Evolutionary conservation across 495 filamentous ascomycete genomes (phyloP).

Genomic region (Podospora anserina): DNA sequence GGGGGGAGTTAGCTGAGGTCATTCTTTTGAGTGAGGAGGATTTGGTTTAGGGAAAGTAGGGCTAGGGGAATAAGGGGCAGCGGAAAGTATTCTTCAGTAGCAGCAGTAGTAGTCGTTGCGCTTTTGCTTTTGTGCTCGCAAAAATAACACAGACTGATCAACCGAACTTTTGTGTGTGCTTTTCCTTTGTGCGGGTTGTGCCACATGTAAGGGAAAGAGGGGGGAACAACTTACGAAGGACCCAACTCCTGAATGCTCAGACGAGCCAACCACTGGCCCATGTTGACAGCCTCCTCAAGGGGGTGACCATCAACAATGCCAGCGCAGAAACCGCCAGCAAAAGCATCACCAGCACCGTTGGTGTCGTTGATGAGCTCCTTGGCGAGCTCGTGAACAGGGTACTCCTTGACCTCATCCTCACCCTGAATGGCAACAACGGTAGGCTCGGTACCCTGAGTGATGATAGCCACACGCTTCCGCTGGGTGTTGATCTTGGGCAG

Average conservation of each 20-base stretch:
- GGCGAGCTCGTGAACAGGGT: constrained; percentile 72
- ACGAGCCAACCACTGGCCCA: constrained; percentile 93
- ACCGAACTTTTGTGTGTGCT: not conserved
- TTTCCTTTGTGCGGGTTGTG: not conserved
- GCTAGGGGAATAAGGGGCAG: not conserved
- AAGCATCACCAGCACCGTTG: constrained; percentile 95
- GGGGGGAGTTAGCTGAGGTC: constrained; percentile 6
- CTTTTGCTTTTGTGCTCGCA: not conserved
- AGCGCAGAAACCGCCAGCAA: constrained; percentile 89
- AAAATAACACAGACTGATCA: constrained; percentile 5
- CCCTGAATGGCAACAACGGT: constrained; percentile 76
- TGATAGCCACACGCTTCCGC: constrained; percentile 75
- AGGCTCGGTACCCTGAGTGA: constrained; percentile 90
- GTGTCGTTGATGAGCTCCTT: constrained; percentile 83
- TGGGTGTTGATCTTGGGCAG: constrained; percentile 86
- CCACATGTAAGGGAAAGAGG: not conserved
- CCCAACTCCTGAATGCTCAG: constrained; percentile 91
- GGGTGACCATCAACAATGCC: constrained; percentile 81
- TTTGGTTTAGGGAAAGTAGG: not conserved
- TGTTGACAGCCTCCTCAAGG: constrained; percentile 71
- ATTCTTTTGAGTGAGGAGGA: not conserved
- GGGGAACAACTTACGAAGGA: constrained; percentile 71
- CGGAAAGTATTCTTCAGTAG: not conserved
- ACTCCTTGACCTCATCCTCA: constrained; percentile 67
- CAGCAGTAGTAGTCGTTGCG: not conserved